phyloP scores from a whole-genome alignment of 2,329 filamentous ascomycete species.

The Teratosphaeria zuluensis region DNA sequence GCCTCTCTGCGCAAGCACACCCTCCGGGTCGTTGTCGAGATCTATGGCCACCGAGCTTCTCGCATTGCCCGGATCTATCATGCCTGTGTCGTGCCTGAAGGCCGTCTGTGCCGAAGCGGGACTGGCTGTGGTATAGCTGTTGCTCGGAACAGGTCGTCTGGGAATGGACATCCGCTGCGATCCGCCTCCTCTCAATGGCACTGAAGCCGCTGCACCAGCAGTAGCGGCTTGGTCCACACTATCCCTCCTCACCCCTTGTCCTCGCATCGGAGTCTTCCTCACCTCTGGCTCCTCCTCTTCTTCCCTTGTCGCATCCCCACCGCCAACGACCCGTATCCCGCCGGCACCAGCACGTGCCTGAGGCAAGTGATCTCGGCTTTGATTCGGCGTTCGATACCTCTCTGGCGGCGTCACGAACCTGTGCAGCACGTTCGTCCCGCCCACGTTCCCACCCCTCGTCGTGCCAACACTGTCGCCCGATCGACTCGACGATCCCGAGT shows the following conservation, averaged over 20 bases:
- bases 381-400: conserved; percentile 25
- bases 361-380: conserved; percentile 18
- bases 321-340: neutral
- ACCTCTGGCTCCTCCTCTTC: conserved; percentile 11
- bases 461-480: conserved; percentile 7
- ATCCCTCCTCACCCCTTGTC: conserved; percentile 17
- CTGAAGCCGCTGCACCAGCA: neutral
- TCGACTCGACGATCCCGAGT: conserved; percentile 22
- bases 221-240: neutral
- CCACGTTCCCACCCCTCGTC: neutral
- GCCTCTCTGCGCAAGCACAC: conserved; percentile 46
- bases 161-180: conserved; percentile 16
- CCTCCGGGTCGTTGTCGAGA: conserved; percentile 20
- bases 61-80: conserved; percentile 11
- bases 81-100: neutral
- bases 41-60: conserved; percentile 23
- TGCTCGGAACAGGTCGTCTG: neutral
- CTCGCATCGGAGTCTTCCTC: conserved; percentile 25
- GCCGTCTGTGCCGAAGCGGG: neutral
- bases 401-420: conserved; percentile 26
- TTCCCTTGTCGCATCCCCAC: conserved; percentile 9
- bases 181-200: conserved; percentile 14
- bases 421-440: conserved; percentile 15
- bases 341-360: conserved; percentile 4
- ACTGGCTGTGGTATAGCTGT: neutral